phyloP scores from a whole-genome alignment of 2,329 filamentous ascomycete species.

The Bretziella fagacearum region DNA sequence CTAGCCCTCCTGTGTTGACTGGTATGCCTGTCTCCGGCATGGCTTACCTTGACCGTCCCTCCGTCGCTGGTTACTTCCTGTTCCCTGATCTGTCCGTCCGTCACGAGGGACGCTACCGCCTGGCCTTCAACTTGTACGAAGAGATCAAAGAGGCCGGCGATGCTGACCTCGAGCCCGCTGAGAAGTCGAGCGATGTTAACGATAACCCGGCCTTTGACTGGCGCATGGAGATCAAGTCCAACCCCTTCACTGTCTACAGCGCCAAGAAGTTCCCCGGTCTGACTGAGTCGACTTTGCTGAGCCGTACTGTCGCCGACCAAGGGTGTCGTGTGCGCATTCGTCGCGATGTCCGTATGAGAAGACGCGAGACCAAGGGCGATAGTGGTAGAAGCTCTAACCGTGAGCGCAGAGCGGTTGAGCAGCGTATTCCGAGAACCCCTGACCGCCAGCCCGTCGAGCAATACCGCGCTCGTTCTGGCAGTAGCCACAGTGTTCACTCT shows the following conservation, averaged over 20 bases:
- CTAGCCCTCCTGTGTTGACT: constrained; percentile 68
- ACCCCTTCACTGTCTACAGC: constrained; percentile 76
- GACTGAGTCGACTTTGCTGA: constrained; percentile 73
- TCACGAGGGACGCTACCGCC: constrained; percentile 82
- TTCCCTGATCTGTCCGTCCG: constrained; percentile 93
- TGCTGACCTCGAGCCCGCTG: constrained; percentile 39
- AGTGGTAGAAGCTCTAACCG: constrained; percentile 27
- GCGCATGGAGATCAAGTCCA: constrained; percentile 77
- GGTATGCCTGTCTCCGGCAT: constrained; percentile 91
- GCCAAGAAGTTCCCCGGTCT: constrained; percentile 97
- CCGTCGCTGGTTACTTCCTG: constrained; percentile 76
- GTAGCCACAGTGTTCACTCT: constrained; percentile 35
- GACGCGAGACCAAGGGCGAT: constrained; percentile 51
- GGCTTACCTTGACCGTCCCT: constrained; percentile 81
- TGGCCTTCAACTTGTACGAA: constrained; percentile 87
- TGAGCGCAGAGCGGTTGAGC: constrained; percentile 36
- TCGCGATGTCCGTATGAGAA: constrained; percentile 82
- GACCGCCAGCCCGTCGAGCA: constrained; percentile 16
- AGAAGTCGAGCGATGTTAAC: constrained; percentile 23
- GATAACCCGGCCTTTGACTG: constrained; percentile 52
- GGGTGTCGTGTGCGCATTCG: constrained; percentile 92
- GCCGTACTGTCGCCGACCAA: constrained; percentile 85
- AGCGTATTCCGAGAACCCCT: constrained; percentile 23
- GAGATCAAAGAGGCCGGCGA: constrained; percentile 76
- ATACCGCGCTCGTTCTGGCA: constrained; percentile 39